A percentile compares a stretch with the other conserved stretches of the same genome.
phyloP scores from a whole-genome alignment of 2,329 filamentous ascomycete genomes.

The Tolypocladium amazonense region DNA sequence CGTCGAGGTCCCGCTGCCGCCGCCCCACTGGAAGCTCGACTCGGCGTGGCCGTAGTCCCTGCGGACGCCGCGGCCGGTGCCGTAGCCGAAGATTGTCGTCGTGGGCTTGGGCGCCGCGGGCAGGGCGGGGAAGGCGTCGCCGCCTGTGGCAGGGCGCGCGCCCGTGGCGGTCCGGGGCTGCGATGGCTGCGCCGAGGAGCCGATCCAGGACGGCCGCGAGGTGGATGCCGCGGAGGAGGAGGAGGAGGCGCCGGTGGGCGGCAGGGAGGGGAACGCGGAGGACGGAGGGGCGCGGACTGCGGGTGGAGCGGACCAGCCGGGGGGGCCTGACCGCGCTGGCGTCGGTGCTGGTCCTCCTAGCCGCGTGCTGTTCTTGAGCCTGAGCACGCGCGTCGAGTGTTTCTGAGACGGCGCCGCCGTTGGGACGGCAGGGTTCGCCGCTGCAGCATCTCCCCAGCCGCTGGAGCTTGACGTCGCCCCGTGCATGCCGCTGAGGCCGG shows the following conservation, averaged over 20 bases:
- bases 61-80: constrained; percentile 39
- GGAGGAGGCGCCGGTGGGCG: constrained; percentile 13
- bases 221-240: constrained; percentile 10
- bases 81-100: constrained; percentile 53
- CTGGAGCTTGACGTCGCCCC: constrained; percentile 45
- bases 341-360: constrained; percentile 22
- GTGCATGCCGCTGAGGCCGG: constrained; percentile 60
- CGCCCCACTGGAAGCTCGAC: constrained; percentile 45
- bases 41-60: constrained; percentile 38
- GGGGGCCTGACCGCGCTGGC: constrained; percentile 4
- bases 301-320: constrained; percentile 12
- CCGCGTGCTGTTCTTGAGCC: constrained; percentile 48
- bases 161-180: constrained; percentile 14
- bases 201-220: constrained; percentile 19
- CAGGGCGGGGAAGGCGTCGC: constrained; percentile 71
- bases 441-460: constrained; percentile 50
- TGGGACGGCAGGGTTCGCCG: constrained; percentile 39
- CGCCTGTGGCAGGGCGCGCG: constrained; percentile 15
- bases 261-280: constrained; percentile 34
- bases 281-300: constrained; percentile 13
- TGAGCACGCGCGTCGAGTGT: constrained; percentile 44
- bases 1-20: constrained; percentile 10
- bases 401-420: constrained; percentile 31
- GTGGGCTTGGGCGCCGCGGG: constrained; percentile 64
- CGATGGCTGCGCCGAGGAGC: constrained; percentile 25